These are phyloP conservation scores for Auxenochlorella protothecoides DNA, from an alignment of 139 green algal genomes.

Conservation along the genomic window DNA sequence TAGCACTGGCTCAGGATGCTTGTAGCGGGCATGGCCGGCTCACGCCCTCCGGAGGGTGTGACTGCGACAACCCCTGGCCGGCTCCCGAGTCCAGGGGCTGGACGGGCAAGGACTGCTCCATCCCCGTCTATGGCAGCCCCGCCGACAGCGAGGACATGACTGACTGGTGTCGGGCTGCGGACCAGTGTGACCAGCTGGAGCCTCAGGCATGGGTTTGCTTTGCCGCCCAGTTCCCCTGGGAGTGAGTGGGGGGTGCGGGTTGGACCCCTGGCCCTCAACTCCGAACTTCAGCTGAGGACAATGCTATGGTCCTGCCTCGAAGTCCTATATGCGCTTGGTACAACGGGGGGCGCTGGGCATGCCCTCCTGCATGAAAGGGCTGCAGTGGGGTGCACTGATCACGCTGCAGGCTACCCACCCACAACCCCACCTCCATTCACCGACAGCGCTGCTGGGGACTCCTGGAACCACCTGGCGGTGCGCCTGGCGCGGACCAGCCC, in stretches of 20 bases:
- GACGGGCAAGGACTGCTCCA: slow-evolving; percentile 7
- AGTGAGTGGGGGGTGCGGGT: not conserved
- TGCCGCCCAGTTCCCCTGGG: slow-evolving; percentile 5
- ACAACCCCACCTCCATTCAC: not conserved
- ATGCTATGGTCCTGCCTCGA: no score
- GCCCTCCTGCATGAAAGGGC: no score
- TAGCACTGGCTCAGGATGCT: not conserved
- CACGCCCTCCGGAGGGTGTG: not conserved
- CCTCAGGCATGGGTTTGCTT: slow-evolving; percentile 27
- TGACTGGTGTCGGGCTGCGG: not conserved
- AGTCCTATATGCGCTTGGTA: no score
- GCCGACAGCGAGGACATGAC: slow-evolving; percentile 3
- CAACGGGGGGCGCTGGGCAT: no score
- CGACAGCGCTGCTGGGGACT: not conserved
- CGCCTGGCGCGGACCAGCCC: slow-evolving; percentile 18
- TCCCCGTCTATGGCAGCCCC: slow-evolving; percentile 7
- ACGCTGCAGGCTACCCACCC: not conserved
- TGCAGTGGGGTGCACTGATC: no score
- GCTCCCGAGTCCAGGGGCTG: slow-evolving; percentile 2
- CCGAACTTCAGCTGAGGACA: not conserved
- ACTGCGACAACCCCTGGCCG: slow-evolving; percentile 15
- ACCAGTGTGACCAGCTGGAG: slow-evolving; percentile 18
- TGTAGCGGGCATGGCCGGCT: slow-evolving; percentile 8
- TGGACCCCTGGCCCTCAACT: not conserved
- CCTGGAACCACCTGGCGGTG: slow-evolving; percentile 29